Evolutionary conservation across 441 rosid species (phyloP).

Genomic region (Gossypium davidsonii): DNA sequence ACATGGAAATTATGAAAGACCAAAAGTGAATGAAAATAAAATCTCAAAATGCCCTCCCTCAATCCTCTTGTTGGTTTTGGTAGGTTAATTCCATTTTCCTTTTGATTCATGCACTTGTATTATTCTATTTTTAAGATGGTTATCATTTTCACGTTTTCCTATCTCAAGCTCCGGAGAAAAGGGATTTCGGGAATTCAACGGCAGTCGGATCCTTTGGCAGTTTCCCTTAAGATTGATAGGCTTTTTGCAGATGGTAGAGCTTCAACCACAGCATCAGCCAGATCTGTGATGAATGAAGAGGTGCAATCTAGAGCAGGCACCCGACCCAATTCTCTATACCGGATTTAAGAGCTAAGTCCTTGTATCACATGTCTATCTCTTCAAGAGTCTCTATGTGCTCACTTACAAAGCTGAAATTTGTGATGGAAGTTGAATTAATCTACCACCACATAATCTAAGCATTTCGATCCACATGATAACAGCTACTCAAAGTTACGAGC

Average conservation of each 20-base stretch:
- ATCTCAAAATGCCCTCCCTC: background rate
- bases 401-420: conserved; percentile 69
- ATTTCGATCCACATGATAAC: background rate
- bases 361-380: conserved; percentile 91
- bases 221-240: conserved; percentile 26
- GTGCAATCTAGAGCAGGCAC: conserved; percentile 85
- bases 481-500: background rate
- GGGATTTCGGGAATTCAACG: no score
- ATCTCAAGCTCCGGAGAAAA: no score
- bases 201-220: conserved; percentile 33
- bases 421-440: background rate
- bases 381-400: conserved; percentile 94
- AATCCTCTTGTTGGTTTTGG: background rate
- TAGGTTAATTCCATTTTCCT: background rate
- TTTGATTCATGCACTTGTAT: no score
- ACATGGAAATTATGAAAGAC: background rate
- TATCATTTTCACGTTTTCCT: no score
- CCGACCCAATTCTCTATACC: conserved; percentile 88
- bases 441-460: background rate
- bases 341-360: conserved; percentile 76
- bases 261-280: conserved; percentile 91
- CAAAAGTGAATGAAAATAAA: background rate
- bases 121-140: no score
- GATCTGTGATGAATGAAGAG: conserved; percentile 70
- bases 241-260: conserved; percentile 73